Evolutionary conservation across 768 basidiomycete genomes (phyloP), one percentile per base, ranked within the genome.

Genomic region (Phanerodontia chrysosporium): DNA sequence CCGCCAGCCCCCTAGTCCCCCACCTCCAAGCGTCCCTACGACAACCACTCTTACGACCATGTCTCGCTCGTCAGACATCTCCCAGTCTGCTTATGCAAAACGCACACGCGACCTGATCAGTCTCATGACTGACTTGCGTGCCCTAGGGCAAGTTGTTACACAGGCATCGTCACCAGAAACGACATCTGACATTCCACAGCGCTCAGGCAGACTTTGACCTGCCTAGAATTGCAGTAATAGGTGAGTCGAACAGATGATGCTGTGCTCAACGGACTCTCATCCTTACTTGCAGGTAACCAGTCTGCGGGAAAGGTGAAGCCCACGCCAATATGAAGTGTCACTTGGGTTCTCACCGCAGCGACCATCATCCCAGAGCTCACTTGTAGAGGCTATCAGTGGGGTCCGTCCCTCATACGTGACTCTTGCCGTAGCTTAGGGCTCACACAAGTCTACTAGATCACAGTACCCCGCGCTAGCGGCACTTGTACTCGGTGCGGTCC

Each of bases 261-360:
- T 10, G 30, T 12, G n/a, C 6, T 42, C 3, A 12, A 4, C 8
- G 24, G 9, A 24, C 32, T 9, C 35, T 54, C 5, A 21, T 39
- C 21, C 5, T 12, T 13, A 42, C 4, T 12, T 54, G 5, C 27
- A 56, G 55, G 55, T 1, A 80, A 79, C 35, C 81, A 81, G 62
- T 76, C 74, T 27, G 78, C 78, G 10, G 81, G 74, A 3, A 77
- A 77, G 62, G 61, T 58, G 29, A n/a, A n/a, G n/a, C n/a, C 12
- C 48, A 7, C 35, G 10, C 39, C 22, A 35, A 12, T 14, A 9
- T 51, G 10, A 30, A 4, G 18, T 30, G 12, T 22, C 29, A 51
- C 12, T 57, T 44, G 32, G 8, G 32, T 42, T 10, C 16, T 28
- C 30, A 35, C 5, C 46, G 16, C 13, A n/a, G 32, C 12, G 18